phyloP scores from a whole-genome alignment of 1,139 yeast species.

The Debaryomyces subglobosus region DNA sequence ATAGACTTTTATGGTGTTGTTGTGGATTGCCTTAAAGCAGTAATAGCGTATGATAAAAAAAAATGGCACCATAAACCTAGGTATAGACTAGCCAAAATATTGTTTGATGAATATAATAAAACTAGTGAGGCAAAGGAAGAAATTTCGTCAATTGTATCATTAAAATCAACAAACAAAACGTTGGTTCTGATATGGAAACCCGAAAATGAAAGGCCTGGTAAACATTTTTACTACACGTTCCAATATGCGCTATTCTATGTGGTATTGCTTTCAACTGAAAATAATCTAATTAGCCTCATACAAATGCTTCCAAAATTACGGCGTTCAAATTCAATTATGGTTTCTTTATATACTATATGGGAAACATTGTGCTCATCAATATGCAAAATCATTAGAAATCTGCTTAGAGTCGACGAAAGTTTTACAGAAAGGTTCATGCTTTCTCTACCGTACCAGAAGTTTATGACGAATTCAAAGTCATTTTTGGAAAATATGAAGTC shows the following conservation, averaged over 20 bases:
- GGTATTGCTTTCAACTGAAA: constrained; percentile 53
- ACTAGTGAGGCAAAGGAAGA: constrained; percentile 60
- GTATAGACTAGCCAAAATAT: constrained; percentile 69
- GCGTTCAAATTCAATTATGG: constrained; percentile 75
- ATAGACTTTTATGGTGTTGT: constrained; percentile 28
- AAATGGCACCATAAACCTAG: constrained; percentile 93
- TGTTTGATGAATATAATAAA: constrained; percentile 57
- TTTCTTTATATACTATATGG: constrained; percentile 65
- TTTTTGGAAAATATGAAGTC: constrained; percentile 33
- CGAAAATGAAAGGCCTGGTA: constrained; percentile 88
- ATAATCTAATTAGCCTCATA: constrained; percentile 63
- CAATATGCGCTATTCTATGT: constrained; percentile 70
- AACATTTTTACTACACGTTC: constrained; percentile 79
- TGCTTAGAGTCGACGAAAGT: constrained; percentile 46
- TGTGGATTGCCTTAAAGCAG: constrained; percentile 30
- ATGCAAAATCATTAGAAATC: constrained; percentile 52
- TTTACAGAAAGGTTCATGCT: constrained; percentile 59
- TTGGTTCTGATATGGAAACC: constrained; percentile 93
- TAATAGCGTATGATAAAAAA: constrained; percentile 68
- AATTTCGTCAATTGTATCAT: constrained; percentile 62
- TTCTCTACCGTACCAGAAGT: constrained; percentile 49
- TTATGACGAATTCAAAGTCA: constrained; percentile 41
- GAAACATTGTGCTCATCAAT: constrained; percentile 54
- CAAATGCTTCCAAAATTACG: constrained; percentile 70
- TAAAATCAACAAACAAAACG: constrained; percentile 70